Base-by-base conservation (phyloP, 345 rosid genomes). In the Microthlaspi erraticum region DNA sequence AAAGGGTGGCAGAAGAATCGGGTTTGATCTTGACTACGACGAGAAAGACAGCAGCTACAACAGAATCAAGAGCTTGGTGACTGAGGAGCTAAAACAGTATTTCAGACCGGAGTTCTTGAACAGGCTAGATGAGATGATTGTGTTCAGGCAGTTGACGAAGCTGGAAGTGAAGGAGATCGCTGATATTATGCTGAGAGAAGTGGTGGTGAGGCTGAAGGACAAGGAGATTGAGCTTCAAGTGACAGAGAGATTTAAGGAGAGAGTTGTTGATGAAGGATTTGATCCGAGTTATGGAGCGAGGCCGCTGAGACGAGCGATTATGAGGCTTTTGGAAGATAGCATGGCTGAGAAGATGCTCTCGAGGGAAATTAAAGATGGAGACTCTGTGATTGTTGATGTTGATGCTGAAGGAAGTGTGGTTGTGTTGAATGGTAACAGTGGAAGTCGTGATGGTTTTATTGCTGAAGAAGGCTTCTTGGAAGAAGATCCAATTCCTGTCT, bases 281-380 rank as follows among this genome's bases (percentile, higher is more conserved):
- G 85, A 95, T 54, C 99, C 98, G 3, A 90, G 97, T 70, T 95
- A 95, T 12, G 99, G 99, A 1, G 99, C 99, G 0, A 87, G 98
- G 80, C 98, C 99, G 49, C 76, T 95, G 54, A 83, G 99, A 80
- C 83, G 99, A 76, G 99, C 98, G 17, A 88, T 95, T 0, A 92
- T 90, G 98, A 86, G 97, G 77, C 88, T 92, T 16, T 78, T 95
- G 44, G 99, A 95, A 73, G 99, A 95, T 76, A 86, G 91, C 71
- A 87, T 95, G 99, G 99, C 98, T 1, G 99, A 95, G 89, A 94
- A 94, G 77, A 89, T 94, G 99, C 98, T 95, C 17, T 82, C 89
- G 16, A 78, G 96, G 67, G 98, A 92, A 64, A 95, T 95, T 70
- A 95, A 88, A 61, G 96, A 92, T 43, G 97, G 99, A 6, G 97